Conservation (phyloP, 2,329 filamentous ascomycete genomes). For the Aspergillaceae sp. region DNA sequence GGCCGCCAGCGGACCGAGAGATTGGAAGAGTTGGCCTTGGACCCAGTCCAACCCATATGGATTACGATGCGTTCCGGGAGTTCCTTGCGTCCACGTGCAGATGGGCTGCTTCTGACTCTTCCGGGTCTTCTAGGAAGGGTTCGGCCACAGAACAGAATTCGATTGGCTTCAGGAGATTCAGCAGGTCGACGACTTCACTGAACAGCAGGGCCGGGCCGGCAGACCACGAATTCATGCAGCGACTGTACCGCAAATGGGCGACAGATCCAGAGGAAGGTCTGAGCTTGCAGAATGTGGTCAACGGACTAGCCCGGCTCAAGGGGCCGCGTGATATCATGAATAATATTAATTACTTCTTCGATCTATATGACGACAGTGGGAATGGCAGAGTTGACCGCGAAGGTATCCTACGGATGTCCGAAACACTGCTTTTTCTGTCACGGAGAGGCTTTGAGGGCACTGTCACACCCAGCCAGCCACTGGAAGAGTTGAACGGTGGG, state of each 20-base stretch:
- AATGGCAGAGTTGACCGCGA: slow-evolving; percentile 91
- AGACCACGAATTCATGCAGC: slow-evolving; percentile 87
- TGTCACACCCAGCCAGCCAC: slow-evolving; percentile 57
- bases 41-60: slow-evolving; percentile 86
- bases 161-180: slow-evolving; percentile 47
- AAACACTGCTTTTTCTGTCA: slow-evolving; percentile 86
- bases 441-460: slow-evolving; percentile 74
- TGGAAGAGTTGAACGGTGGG: slow-evolving; percentile 41
- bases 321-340: slow-evolving; percentile 95
- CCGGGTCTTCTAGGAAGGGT: slow-evolving; percentile 49
- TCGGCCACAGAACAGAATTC: slow-evolving; percentile 44
- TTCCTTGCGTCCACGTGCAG: slow-evolving; percentile 82
- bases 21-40: slow-evolving; percentile 81
- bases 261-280: slow-evolving; percentile 65
- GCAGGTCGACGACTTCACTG: slow-evolving; percentile 45
- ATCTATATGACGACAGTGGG: slow-evolving; percentile 86
- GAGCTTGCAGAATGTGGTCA: slow-evolving; percentile 84
- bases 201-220: slow-evolving; percentile 60
- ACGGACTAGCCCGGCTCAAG: slow-evolving; percentile 82
- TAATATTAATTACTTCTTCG: slow-evolving; percentile 95
- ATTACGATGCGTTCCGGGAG: slow-evolving; percentile 91
- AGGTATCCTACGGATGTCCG: slow-evolving; percentile 88
- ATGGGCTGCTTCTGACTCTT: slow-evolving; percentile 88
- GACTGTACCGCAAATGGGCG: slow-evolving; percentile 85
- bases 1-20: slow-evolving; percentile 54